Conservation (phyloP, 345 rosid species). For the Salix dunnii region DNA sequence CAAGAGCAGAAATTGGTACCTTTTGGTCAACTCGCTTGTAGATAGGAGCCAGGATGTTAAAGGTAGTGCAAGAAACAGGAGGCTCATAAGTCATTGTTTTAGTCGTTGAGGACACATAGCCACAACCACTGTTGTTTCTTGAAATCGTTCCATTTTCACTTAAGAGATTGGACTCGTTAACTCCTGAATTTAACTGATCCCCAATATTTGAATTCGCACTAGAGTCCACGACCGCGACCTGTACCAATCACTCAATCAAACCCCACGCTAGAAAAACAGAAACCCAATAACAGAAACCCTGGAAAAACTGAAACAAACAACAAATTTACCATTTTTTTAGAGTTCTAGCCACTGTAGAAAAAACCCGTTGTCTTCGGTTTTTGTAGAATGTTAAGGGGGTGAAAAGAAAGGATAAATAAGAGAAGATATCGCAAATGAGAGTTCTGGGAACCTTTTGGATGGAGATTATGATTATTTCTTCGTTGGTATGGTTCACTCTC, state of each 20-base stretch:
- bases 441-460: neutral
- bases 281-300: neutral
- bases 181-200: constrained; percentile 29
- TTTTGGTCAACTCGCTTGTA: constrained; percentile 63
- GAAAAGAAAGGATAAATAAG: neutral
- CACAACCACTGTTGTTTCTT: constrained; percentile 16
- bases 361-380: neutral
- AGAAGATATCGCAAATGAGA: neutral
- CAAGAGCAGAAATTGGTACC: constrained; percentile 25
- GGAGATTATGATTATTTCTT: neutral
- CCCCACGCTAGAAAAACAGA: neutral
- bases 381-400: neutral
- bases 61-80: constrained; percentile 68
- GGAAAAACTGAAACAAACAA: neutral
- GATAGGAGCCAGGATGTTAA: constrained; percentile 78
- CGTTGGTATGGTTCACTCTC: neutral
- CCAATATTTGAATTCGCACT: constrained; percentile 12
- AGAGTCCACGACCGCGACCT: constrained; percentile 34
- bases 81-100: constrained; percentile 27
- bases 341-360: neutral
- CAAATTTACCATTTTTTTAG: neutral
- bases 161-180: neutral
- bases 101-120: constrained; percentile 3
- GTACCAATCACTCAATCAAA: constrained; percentile 1
- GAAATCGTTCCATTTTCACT: constrained; percentile 5